These are phyloP conservation scores for Myxozyma monticola DNA, from an alignment of 805 yeast species.

Conservation along the genomic window DNA sequence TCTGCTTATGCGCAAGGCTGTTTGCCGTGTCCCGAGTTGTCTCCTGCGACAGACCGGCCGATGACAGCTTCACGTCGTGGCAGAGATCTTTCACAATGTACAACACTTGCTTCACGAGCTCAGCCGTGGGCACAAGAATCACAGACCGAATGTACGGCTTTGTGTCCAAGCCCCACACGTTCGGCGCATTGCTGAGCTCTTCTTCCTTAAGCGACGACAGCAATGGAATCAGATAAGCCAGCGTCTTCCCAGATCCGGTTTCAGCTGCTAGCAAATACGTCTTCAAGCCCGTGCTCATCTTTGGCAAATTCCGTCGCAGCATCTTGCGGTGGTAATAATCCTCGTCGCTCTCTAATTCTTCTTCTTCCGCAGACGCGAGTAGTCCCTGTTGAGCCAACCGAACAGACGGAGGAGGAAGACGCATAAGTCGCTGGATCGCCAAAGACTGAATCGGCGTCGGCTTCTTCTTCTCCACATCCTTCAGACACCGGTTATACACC, in stretches of 20 bases:
- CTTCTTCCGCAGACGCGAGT: conserved; percentile 1
- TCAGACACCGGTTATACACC: conserved; percentile 52
- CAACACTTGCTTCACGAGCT: conserved; percentile 78
- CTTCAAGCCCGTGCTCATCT: conserved; percentile 47
- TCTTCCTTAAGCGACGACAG: conserved; percentile 66
- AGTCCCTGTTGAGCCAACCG: conserved; percentile 9
- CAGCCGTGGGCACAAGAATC: conserved; percentile 86
- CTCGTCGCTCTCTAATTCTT: conserved; percentile 15
- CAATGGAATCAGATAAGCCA: conserved; percentile 83
- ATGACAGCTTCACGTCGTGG: conserved; percentile 27
- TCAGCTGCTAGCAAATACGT: conserved; percentile 86
- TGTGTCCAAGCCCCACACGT: conserved; percentile 40
- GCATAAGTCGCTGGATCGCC: conserved; percentile 50
- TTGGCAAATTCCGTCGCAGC: conserved; percentile 12
- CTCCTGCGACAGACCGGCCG: conserved; percentile 35
- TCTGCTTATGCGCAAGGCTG: conserved; percentile 43
- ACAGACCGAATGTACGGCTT: conserved; percentile 61
- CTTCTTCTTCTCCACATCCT: conserved; percentile 33
- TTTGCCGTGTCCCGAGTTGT: conserved; percentile 18
- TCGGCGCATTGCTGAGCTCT: conserved; percentile 43
- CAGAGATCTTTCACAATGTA: conserved; percentile 39
- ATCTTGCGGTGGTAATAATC: conserved; percentile 17
- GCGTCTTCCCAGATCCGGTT: conserved; percentile 95
- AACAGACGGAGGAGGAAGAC: conserved; percentile 19
- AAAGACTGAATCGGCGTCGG: conserved; percentile 86